phyloP scores from a whole-genome alignment of 2,329 filamentous ascomycete species.

The Cladophialophora bantiana region DNA sequence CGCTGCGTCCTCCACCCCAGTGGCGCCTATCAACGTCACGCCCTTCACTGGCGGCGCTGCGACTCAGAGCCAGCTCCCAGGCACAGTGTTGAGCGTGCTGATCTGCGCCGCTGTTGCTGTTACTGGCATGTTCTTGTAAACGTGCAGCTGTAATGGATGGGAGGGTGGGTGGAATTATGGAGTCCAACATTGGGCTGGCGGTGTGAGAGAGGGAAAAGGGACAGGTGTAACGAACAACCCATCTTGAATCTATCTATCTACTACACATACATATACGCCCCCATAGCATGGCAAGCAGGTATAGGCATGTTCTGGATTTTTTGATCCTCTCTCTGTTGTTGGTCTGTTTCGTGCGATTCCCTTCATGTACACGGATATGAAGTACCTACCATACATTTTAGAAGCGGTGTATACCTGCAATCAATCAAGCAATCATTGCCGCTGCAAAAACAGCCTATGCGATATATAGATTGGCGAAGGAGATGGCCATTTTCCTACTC shows the following conservation, averaged over 20 bases:
- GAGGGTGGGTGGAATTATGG: background rate
- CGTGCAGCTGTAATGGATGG: background rate
- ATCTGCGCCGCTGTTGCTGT: slow-evolving; percentile 35
- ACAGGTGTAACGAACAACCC: slow-evolving; percentile 7
- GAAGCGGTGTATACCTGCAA: slow-evolving; percentile 11
- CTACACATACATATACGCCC: background rate
- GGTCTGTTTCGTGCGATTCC: background rate
- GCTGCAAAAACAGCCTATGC: background rate
- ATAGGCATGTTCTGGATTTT: background rate
- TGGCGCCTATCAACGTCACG: slow-evolving; percentile 17
- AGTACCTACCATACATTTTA: background rate
- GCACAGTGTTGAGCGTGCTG: slow-evolving; percentile 32
- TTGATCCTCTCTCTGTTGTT: background rate
- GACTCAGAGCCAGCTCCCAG: slow-evolving; percentile 30
- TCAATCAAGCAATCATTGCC: slow-evolving; percentile 3
- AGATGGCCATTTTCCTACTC: background rate
- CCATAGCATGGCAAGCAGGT: slow-evolving; percentile 12
- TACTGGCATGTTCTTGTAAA: slow-evolving; percentile 35
- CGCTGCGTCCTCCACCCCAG: slow-evolving; percentile 9
- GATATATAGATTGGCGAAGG: background rate
- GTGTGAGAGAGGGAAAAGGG: background rate
- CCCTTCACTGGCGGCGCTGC: slow-evolving; percentile 37
- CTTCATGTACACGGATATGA: slow-evolving; percentile 14
- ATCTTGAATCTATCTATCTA: background rate
- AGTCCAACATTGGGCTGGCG: background rate